Evolutionary conservation across 495 filamentous ascomycete species (phyloP), one percentile per base, ranked within the genome.

Genomic region (Physcia stellaris): DNA sequence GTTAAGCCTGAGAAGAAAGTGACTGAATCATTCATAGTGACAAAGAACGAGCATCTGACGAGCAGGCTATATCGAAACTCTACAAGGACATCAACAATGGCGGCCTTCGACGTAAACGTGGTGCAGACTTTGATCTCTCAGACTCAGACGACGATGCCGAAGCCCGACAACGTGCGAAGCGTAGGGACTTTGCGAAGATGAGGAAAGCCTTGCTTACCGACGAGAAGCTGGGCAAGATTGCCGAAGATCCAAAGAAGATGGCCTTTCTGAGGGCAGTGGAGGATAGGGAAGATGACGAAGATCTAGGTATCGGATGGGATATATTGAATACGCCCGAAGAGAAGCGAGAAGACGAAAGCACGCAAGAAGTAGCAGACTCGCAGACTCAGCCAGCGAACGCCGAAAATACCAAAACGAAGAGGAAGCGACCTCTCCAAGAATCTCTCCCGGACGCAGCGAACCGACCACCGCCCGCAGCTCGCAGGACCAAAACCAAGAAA

Each of bases 211-310:
- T 99, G 6, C 67, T 95, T 13, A 72, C 79, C n/a, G 87, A 98
- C 49, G 86, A 86, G 55, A 84, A 86, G 32, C 70, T 96, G 42
- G 83, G 77, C 45, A 84, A 86, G 52, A 80, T 99, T 38, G 86
- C 88, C 20, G 75, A 84, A 47, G 86, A 95, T 51, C 87, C 86
- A 10, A 86, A 87, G 56, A 86, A 85, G 49, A 64, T 74, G 11
- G 90, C 90, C 0, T 99, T 99, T 64, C 73, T 96, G 42, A 71
- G 70, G 39, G 80, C 85, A 6, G 80, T 99, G 36, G 87, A 94
- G 45, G 92, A 96, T 49, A 70, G 68, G 24, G 64, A 73, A 16
- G 84, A 88, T 28, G 82, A 88, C 37, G 80, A 85, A 39, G 82
- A 94, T 52, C 54, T 78, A 2, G 48, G 55, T 17, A 49, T 54